phyloP scores from a whole-genome alignment of 2,329 filamentous ascomycete species.

The Aureobasidium sp. region DNA sequence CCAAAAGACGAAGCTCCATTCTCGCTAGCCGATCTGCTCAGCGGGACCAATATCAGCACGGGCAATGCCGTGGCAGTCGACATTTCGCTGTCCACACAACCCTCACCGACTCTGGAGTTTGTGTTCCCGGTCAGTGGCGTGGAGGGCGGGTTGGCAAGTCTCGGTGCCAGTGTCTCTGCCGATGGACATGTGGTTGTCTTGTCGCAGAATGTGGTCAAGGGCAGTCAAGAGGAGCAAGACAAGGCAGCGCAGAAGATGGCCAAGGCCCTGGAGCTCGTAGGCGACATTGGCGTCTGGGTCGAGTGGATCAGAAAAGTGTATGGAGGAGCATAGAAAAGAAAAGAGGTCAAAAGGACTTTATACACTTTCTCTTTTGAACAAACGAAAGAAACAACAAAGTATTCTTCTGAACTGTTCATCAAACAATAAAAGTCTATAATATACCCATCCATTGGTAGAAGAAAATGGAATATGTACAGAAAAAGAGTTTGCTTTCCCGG shows the following conservation, averaged over 20 bases:
- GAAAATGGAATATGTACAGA: not conserved
- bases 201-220: slow-evolving; percentile 41
- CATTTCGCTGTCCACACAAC: slow-evolving; percentile 29
- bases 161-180: slow-evolving; percentile 53
- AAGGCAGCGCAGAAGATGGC: slow-evolving; percentile 31
- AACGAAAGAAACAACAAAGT: not conserved
- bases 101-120: slow-evolving; percentile 25
- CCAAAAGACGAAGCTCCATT: slow-evolving; percentile 26
- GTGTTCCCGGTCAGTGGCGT: slow-evolving; percentile 18
- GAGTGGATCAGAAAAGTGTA: slow-evolving; percentile 38
- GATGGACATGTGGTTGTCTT: slow-evolving; percentile 54
- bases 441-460: not conserved
- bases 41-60: not conserved
- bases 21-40: slow-evolving; percentile 17
- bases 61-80: slow-evolving; percentile 22
- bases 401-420: not conserved
- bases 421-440: not conserved
- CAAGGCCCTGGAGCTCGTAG: slow-evolving; percentile 40
- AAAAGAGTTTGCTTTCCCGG: not conserved
- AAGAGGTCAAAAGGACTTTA: not conserved
- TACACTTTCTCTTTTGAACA: not conserved
- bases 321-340: not conserved
- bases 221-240: slow-evolving; percentile 17
- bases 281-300: slow-evolving; percentile 46
- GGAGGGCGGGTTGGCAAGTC: slow-evolving; percentile 40